Percentiles rank a stretch among this genome's conserved stretches.
Evolutionary conservation across 2,329 filamentous ascomycete species (phyloP).

Genomic region (Knufia fluminis): DNA sequence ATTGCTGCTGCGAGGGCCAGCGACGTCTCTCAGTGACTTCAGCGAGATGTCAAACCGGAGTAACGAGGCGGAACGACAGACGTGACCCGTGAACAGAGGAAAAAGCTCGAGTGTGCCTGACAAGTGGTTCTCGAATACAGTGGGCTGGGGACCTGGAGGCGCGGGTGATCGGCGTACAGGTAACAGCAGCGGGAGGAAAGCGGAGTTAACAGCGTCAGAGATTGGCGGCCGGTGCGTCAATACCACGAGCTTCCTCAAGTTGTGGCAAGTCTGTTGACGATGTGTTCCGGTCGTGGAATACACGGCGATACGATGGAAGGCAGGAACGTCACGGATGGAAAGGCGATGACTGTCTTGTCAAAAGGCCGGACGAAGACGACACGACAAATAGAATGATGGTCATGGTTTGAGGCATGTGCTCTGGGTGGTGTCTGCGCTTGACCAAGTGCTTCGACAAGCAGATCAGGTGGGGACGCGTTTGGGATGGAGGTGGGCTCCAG

Average conservation of each 20-base stretch:
- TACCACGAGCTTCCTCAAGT: background rate
- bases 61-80: background rate
- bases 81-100: background rate
- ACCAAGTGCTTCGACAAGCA: slow-evolving; percentile 1
- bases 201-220: background rate
- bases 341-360: background rate
- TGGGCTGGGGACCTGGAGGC: slow-evolving; percentile 1
- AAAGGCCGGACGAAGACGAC: background rate
- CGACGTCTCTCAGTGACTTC: background rate
- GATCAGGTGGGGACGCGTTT: background rate
- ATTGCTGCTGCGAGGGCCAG: background rate
- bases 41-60: background rate
- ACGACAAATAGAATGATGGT: background rate
- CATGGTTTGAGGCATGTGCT: background rate
- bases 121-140: background rate
- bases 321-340: background rate
- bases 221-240: background rate
- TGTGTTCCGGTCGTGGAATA: background rate
- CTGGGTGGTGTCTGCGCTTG: background rate
- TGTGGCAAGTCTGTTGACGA: background rate
- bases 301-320: background rate
- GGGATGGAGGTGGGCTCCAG: background rate
- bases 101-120: background rate
- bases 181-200: background rate
- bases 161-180: slow-evolving; percentile 7